phyloP scores from a whole-genome alignment of 768 basidiomycete species.

The Leucogyrophana mollusca region DNA sequence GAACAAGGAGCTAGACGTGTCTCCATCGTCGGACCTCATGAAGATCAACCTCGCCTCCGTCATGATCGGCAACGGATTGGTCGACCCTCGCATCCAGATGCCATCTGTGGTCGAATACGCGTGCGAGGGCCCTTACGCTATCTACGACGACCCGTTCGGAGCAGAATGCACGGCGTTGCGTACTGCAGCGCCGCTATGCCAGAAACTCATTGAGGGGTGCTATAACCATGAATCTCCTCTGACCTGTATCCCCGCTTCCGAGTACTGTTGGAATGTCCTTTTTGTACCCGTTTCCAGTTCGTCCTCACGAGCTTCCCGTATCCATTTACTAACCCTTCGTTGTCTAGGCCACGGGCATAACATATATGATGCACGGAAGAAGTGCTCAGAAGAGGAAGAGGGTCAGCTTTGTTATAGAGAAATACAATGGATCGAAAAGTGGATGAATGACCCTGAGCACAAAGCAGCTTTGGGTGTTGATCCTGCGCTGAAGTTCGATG shows the following conservation, averaged over 20 bases:
- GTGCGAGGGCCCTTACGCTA: constrained; percentile 36
- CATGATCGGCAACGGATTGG: constrained; percentile 49
- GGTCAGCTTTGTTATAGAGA: constrained; percentile 36
- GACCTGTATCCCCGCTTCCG: constrained; percentile 37
- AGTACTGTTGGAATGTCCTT: constrained; percentile 39
- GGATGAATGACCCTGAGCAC: constrained; percentile 47
- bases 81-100: constrained; percentile 46
- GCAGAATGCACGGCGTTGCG: constrained; percentile 39
- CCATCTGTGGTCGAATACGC: constrained; percentile 43
- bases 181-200: constrained; percentile 39
- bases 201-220: constrained; percentile 40
- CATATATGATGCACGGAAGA: constrained; percentile 49
- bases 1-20: constrained; percentile 28
- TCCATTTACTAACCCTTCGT: constrained; percentile 1
- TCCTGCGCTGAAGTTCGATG: constrained; percentile 28
- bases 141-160: constrained; percentile 42
- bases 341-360: constrained; percentile 34
- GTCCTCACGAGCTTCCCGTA: neutral
- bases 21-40: constrained; percentile 22
- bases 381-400: constrained; percentile 43
- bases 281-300: constrained; percentile 15
- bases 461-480: constrained; percentile 44
- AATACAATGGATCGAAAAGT: constrained; percentile 50
- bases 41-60: constrained; percentile 42
- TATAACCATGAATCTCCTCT: constrained; percentile 31